These are phyloP conservation scores for Lactarius pseudohatsudake DNA, from an alignment of 768 basidiomycete species.

Conservation along the genomic window DNA sequence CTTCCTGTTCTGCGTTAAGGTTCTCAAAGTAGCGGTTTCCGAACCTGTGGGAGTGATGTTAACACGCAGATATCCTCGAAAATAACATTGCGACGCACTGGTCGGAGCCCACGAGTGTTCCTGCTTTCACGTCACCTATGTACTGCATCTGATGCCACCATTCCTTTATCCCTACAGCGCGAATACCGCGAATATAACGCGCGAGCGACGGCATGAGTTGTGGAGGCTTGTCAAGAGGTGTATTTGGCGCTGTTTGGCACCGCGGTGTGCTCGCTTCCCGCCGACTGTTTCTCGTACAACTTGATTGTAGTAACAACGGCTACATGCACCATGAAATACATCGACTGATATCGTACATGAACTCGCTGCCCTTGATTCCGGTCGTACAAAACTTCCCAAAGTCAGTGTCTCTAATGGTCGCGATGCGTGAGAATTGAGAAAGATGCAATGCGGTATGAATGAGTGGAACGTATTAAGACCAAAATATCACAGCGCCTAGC, in stretches of 20 bases:
- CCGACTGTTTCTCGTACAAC: not conserved
- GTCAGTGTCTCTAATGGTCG: slow-evolving; percentile 1
- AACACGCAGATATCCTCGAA: not conserved
- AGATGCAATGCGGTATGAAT: not conserved
- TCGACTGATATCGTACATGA: slow-evolving; percentile 14
- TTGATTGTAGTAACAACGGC: not conserved
- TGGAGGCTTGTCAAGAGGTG: slow-evolving; percentile 16
- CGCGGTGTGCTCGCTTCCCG: not conserved
- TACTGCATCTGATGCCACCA: slow-evolving; percentile 94
- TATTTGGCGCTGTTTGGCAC: slow-evolving; percentile 28
- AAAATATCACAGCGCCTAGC: not conserved
- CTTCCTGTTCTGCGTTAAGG: slow-evolving; percentile 78
- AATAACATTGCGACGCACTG: slow-evolving; percentile 54
- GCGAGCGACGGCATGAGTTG: slow-evolving; percentile 66
- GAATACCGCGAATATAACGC: slow-evolving; percentile 75
- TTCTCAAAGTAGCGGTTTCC: slow-evolving; percentile 97
- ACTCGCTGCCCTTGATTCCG: not conserved
- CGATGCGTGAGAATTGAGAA: not conserved
- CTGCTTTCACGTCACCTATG: slow-evolving; percentile 92
- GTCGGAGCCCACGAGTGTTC: slow-evolving; percentile 72
- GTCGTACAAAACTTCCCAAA: slow-evolving; percentile 6
- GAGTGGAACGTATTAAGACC: not conserved
- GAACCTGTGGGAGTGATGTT: slow-evolving; percentile 51
- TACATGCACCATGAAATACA: slow-evolving; percentile 5
- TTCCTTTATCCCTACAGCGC: slow-evolving; percentile 72